Conservation (phyloP, 2,329 filamentous ascomycete species). For the Cyclaneusma minus region DNA sequence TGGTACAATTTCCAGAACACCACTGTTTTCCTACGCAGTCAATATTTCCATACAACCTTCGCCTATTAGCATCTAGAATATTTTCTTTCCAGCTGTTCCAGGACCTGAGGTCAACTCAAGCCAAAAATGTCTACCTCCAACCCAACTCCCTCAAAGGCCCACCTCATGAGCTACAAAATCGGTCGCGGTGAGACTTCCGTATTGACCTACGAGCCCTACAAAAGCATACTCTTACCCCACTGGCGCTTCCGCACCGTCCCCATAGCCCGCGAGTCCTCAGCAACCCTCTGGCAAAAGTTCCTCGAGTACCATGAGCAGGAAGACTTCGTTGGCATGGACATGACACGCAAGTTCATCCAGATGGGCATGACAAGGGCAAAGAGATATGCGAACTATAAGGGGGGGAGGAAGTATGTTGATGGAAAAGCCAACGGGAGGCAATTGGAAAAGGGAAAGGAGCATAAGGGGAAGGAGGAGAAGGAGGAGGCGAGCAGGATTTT, state of each 20-base stretch:
- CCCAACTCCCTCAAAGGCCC: constrained; percentile 13
- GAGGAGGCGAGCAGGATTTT: constrained; percentile 31
- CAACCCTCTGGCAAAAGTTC: constrained; percentile 32
- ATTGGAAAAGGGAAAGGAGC: constrained; percentile 26
- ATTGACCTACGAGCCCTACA: constrained; percentile 48
- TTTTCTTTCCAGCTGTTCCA: too few species aligned
- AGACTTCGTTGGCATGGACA: constrained; percentile 50
- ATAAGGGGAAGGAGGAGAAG: constrained; percentile 33
- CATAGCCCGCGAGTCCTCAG: constrained; percentile 33
- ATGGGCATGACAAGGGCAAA: constrained; percentile 50
- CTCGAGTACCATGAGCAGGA: constrained; percentile 29
- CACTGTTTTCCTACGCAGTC: too few species aligned
- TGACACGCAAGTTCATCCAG: constrained; percentile 47
- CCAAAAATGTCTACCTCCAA: too few species aligned
- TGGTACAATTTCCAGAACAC: too few species aligned
- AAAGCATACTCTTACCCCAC: constrained; percentile 38
- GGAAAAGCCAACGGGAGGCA: constrained; percentile 21
- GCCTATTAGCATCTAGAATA: too few species aligned
- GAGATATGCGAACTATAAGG: constrained; percentile 38
- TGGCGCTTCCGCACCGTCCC: constrained; percentile 41
- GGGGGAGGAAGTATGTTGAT: constrained; percentile 35
- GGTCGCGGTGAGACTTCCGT: constrained; percentile 45
- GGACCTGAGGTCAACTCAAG: too few species aligned
- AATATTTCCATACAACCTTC: too few species aligned
- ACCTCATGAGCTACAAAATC: constrained; percentile 37